Base-by-base conservation (phyloP, 1,284 basidiomycete species). In the Pascua guehoae region DNA sequence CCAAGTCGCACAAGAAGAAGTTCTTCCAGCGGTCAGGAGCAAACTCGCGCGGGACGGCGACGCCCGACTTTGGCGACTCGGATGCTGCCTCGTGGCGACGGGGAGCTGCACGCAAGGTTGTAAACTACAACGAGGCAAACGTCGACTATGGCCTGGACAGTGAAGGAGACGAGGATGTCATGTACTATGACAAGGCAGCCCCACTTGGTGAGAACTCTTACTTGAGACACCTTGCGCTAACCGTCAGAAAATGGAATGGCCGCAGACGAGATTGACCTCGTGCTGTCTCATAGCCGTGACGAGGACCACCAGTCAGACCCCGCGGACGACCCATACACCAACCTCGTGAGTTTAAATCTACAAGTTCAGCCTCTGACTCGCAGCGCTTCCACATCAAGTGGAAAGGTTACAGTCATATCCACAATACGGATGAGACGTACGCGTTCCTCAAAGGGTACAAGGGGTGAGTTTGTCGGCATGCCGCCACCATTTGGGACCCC, bases 381-480 rank as follows among this genome's bases (percentile, higher is more conserved):
- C 68, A 93, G 91, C 90, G 91, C 49, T 95, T 88, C 80, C 89
- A 93, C 75, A 91, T 95, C 80, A 95, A 95, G 76, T 95, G 91
- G 91, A 94, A 93, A 78, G 86, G 85, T 62, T 94, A 91, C 74
- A 94, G 91, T 12, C 91, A 94, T 73, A 81, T 94, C 15, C 91
- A 94, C 80, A 96, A 98, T 73, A 98, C 94, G 11, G 94, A 98
- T 73, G 95, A 98, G 78, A 87, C 87, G 12, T 97, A 96, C 80
- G 87, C 92, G 69, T 98, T 96, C 75, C 80, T 98, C 58, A 79
- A 79, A 63, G 64, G 63, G 1, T 72, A 61, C 63, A 93, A 93
- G 75, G 87, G 90, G 40, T 96, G 43, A 32, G 55, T 56, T 16
- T 39, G 24, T 32, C 43, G 1, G 5, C 16, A 38, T 17, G 7